Evolutionary conservation across 108 stramenopile species (phyloP).

Genomic region (Aurantiochytrium sp.): DNA sequence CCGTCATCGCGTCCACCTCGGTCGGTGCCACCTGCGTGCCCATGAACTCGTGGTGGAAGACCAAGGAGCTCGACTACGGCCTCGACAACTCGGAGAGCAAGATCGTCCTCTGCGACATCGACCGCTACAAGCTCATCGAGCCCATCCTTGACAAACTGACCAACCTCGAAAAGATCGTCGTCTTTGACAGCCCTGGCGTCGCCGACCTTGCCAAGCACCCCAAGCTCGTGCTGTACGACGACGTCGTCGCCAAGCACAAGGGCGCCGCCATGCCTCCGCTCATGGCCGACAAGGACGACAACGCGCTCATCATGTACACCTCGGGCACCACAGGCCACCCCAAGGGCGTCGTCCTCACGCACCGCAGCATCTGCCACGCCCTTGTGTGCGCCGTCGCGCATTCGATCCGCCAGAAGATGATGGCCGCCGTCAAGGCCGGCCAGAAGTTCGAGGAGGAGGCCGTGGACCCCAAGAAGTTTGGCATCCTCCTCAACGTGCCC

Average conservation of each 20-base stretch:
- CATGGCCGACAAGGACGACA: neutral
- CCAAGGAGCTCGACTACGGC: conserved; percentile 6
- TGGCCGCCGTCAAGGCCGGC: neutral
- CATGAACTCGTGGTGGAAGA: neutral
- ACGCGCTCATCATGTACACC: conserved; percentile 42
- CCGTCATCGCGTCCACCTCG: neutral
- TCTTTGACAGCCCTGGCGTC: neutral
- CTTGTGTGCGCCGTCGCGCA: conserved; percentile 32
- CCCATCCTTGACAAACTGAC: neutral
- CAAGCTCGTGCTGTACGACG: neutral
- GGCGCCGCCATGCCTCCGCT: neutral
- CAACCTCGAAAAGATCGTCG: neutral
- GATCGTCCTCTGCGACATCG: neutral
- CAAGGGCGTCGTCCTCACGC: conserved; percentile 46
- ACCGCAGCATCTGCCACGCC: conserved; percentile 42
- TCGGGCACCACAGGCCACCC: conserved; percentile 44
- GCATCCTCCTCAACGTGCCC: neutral
- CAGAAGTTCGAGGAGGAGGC: neutral
- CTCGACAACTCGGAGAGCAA: neutral
- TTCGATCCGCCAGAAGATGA: neutral
- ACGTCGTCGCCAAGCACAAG: neutral
- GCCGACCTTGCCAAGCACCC: neutral
- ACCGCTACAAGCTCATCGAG: neutral
- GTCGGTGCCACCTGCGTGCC: neutral
- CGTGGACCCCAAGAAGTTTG: neutral